Conservation (phyloP, 345 rosid genomes). For the Linum trigynum region DNA sequence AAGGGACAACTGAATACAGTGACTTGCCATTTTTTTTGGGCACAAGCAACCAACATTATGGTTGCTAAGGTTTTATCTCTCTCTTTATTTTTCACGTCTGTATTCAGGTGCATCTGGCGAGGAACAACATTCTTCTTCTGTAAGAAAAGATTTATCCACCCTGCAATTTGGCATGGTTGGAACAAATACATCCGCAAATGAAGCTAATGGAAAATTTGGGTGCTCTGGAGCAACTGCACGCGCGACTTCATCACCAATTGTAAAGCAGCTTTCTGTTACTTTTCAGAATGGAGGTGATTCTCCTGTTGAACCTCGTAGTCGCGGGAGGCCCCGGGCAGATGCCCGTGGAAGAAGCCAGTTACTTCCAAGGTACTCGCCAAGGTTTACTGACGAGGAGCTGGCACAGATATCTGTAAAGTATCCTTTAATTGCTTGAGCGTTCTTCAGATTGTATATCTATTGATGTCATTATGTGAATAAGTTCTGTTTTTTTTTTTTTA, state of each 20-base stretch:
- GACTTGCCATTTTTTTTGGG: background rate
- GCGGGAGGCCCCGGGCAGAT: constrained; percentile 74
- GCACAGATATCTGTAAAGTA: constrained; percentile 88
- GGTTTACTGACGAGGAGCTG: constrained; percentile 85
- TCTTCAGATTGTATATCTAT: too few species aligned
- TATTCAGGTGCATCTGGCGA: constrained; percentile 42
- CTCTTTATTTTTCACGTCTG: constrained; percentile 2
- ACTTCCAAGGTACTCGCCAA: constrained; percentile 96
- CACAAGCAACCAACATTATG: background rate
- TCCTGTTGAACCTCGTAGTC: constrained; percentile 34
- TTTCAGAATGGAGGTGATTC: constrained; percentile 45
- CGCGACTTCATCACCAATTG: constrained; percentile 29
- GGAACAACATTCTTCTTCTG: constrained; percentile 32
- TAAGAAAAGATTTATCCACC: constrained; percentile 49
- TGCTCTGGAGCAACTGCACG: constrained; percentile 35
- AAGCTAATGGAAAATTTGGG: constrained; percentile 49
- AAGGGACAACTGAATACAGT: background rate
- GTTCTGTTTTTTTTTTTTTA: background rate
- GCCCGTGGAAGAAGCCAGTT: constrained; percentile 77
- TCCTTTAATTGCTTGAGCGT: constrained; percentile 26
- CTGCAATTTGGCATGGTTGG: constrained; percentile 35
- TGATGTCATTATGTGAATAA: too few species aligned
- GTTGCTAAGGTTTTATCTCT: background rate
- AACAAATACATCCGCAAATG: constrained; percentile 37
- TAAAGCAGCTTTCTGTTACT: constrained; percentile 39